Conservation (phyloP, 306 rosid species). For the Pyrus bretschneideri region DNA sequence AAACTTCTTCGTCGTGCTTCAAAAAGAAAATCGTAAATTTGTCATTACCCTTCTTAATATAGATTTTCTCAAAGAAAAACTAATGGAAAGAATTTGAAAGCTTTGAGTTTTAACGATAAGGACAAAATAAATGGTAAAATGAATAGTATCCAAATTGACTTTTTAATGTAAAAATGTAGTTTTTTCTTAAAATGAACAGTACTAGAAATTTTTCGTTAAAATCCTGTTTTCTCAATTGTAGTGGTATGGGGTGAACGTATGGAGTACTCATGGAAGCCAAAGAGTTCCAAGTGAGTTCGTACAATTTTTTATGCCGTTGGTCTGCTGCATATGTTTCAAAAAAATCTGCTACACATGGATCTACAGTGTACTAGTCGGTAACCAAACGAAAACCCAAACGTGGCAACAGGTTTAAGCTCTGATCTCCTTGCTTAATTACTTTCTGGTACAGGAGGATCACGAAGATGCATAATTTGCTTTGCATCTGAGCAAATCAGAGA, state of each 20-base stretch:
- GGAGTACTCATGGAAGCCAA: no score
- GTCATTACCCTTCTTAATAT: accelerated
- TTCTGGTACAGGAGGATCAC: neutral
- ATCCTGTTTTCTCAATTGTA: neutral
- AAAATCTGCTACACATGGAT: neutral
- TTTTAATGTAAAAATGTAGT: no score
- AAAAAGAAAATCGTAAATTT: no score
- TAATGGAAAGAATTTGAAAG: no score
- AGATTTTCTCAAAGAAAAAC: neutral
- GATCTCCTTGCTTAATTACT: neutral
- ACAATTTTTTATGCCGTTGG: neutral
- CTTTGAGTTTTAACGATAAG: no score
- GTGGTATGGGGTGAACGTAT: no score
- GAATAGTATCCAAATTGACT: accelerated
- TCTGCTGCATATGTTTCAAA: neutral
- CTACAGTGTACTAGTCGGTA: neutral
- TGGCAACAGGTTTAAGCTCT: neutral
- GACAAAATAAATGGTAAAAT: no score
- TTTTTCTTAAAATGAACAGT: no score
- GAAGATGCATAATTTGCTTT: neutral
- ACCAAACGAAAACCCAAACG: neutral
- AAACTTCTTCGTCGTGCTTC: no score
- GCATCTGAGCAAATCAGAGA: neutral
- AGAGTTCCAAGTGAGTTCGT: neutral
- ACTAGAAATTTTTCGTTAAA: no score